Evolutionary conservation across 179 eudicot genomes (phyloP).

Genomic region (Heliamphora pulchella): DNA sequence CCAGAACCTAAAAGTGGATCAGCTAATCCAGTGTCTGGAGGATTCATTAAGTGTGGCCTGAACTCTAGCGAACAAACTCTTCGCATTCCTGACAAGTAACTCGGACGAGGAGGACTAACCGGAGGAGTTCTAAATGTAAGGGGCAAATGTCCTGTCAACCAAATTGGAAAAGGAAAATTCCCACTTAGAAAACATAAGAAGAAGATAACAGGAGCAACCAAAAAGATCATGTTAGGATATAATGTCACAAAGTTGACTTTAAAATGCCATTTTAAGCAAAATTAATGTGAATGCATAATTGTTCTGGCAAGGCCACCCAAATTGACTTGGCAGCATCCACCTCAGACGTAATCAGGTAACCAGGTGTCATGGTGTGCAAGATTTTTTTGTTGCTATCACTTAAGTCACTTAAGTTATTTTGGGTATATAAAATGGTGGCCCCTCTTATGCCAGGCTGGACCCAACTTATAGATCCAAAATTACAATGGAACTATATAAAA

Average conservation of each 20-base stretch:
- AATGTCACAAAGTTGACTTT: background rate
- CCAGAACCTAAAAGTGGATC: conserved; percentile 74
- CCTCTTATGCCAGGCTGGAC: background rate
- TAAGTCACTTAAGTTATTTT: background rate
- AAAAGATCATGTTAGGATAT: background rate
- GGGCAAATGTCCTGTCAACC: conserved; percentile 59
- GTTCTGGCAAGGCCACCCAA: background rate
- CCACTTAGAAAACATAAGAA: background rate
- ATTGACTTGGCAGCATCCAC: background rate
- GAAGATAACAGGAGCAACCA: no score
- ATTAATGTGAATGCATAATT: background rate
- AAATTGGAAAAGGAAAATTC: conserved; percentile 9
- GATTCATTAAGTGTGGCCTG: conserved; percentile 68
- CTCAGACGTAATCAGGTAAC: background rate
- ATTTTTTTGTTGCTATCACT: background rate
- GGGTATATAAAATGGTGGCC: conserved; percentile 2
- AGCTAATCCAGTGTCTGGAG: conserved; percentile 86
- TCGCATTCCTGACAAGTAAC: conserved; percentile 70
- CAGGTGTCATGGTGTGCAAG: background rate
- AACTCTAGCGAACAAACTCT: conserved; percentile 91
- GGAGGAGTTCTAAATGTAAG: conserved; percentile 94
- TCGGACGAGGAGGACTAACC: conserved; percentile 90
- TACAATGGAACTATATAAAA: background rate
- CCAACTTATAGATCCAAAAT: background rate
- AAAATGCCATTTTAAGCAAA: background rate